Evolutionary conservation across 2,329 filamentous ascomycete genomes (phyloP).

Genomic region (Fonsecaea pedrosoi): DNA sequence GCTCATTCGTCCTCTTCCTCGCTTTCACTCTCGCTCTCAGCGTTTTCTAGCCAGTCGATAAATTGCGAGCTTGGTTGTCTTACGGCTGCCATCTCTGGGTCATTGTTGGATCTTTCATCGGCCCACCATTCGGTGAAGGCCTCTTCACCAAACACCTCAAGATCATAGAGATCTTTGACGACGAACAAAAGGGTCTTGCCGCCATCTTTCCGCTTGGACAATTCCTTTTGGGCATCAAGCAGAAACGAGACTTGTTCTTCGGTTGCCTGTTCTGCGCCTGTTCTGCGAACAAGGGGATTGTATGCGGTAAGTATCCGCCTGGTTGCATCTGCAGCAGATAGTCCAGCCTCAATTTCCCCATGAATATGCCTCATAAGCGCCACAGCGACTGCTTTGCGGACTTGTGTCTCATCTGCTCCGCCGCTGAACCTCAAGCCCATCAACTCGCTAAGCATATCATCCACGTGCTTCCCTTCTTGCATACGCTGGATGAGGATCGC

Average conservation of each 20-base stretch:
- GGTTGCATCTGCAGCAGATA: conserved; percentile 68
- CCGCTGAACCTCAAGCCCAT: conserved; percentile 90
- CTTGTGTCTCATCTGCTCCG: conserved; percentile 86
- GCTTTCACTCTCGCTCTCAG: conserved; percentile 71
- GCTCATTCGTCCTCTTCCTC: conserved; percentile 65
- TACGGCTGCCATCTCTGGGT: conserved; percentile 72
- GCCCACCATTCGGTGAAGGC: conserved; percentile 89
- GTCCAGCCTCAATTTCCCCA: conserved; percentile 67
- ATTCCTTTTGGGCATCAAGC: conserved; percentile 79
- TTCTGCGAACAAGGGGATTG: conserved; percentile 65
- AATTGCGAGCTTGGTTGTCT: conserved; percentile 77
- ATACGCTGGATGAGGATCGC: conserved; percentile 86
- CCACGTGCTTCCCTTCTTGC: conserved; percentile 71
- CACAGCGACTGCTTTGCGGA: conserved; percentile 82
- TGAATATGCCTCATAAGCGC: conserved; percentile 83
- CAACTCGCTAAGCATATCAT: conserved; percentile 92
- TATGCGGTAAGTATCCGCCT: conserved; percentile 69
- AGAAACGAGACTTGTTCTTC: conserved; percentile 85
- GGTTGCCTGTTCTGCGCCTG: conserved; percentile 63
- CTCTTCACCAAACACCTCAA: conserved; percentile 87
- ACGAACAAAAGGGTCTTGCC: conserved; percentile 75
- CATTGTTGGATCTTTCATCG: conserved; percentile 71
- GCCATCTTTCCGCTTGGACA: conserved; percentile 69
- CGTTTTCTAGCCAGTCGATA: conserved; percentile 83
- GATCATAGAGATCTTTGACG: conserved; percentile 82